A percentile compares a stretch with the other conserved stretches of the same genome.
These are phyloP conservation scores for Eimeria brunetti DNA, from an alignment of 169 alveolate species.

Conservation along the genomic window DNA sequence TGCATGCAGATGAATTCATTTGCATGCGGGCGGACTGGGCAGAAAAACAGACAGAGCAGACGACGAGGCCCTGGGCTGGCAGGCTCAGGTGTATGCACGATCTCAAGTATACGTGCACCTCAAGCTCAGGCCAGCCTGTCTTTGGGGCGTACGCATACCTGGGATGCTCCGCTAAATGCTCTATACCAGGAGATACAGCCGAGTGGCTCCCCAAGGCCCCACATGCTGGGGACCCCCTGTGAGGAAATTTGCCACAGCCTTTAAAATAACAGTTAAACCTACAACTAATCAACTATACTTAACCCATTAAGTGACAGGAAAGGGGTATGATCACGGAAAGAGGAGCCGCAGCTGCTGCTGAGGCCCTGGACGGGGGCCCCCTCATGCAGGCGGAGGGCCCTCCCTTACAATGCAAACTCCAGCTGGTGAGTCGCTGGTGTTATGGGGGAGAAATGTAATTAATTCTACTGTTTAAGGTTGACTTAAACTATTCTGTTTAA, in stretches of 20 bases:
- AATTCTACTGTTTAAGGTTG: neutral
- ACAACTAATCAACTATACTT: neutral
- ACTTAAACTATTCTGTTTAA: neutral
- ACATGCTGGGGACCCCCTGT: neutral
- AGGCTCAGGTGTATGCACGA: too few species aligned
- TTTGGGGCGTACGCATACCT: neutral
- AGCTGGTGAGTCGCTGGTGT: neutral
- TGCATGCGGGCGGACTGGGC: neutral
- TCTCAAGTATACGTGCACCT: neutral
- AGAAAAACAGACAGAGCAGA: neutral
- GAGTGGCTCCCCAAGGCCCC: slow-evolving; percentile 8
- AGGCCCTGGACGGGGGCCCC: neutral
- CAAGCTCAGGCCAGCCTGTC: neutral
- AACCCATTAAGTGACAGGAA: neutral
- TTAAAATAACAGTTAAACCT: neutral
- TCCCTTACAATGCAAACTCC: neutral
- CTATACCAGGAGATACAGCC: neutral
- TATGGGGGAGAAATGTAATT: neutral
- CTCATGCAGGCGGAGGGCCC: neutral
- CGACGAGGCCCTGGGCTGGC: neutral
- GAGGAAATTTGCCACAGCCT: neutral
- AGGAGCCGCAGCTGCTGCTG: neutral
- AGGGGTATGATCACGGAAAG: neutral
- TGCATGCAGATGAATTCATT: neutral
- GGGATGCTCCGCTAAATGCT: neutral